Evolutionary conservation across 1,284 basidiomycete species (phyloP), one percentile per base, ranked within the genome.

Genomic region (Athelia sp.): DNA sequence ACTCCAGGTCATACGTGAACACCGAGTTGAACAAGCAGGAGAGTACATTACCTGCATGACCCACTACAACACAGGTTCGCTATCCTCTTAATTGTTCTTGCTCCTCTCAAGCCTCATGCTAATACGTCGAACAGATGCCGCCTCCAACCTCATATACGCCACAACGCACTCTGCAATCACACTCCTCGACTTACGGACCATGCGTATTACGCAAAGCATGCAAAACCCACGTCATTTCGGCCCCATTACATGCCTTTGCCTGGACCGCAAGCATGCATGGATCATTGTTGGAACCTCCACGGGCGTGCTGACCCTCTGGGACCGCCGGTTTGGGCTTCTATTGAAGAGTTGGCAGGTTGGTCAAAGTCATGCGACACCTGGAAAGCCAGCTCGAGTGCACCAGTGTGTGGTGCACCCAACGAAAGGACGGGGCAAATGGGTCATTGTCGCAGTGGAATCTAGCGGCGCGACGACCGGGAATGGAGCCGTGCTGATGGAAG

Each of bases 301-400:
- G 1, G 96, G 96, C 3, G 79, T 86, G 9, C 70, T 98, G 6
- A 84, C 86, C 2, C 75, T 98, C 1, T 98, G 95, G 94, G 96
- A 99, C 68, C 79, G 94, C 46, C 84, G 96, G 2, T 98, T 98
- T 57, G 92, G 93, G 0, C 71, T 98, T n/a, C 70, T 90, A 4
- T 72, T 98, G 57, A 87, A 88, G 62, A 89, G 83, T 46, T 98
- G 95, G 95, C 81, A 83, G 54, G 83, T 84, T 1, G 84, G 82
- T n/a, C 73, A 75, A 10, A 72, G 83, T 1, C 26, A 29, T 29
- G 13, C 4, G 6, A 72, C 77, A 11, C 70, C 69, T 0, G 78
- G 81, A 1, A 67, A 70, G 45, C 70, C 73, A 13, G 75, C 73
- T 2, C 74, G 80, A 15, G 79, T 93, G 21, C 77, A 89, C 52